Conservation (phyloP, 2,329 filamentous ascomycete genomes). For the Hymenoscyphus fraxineus region DNA sequence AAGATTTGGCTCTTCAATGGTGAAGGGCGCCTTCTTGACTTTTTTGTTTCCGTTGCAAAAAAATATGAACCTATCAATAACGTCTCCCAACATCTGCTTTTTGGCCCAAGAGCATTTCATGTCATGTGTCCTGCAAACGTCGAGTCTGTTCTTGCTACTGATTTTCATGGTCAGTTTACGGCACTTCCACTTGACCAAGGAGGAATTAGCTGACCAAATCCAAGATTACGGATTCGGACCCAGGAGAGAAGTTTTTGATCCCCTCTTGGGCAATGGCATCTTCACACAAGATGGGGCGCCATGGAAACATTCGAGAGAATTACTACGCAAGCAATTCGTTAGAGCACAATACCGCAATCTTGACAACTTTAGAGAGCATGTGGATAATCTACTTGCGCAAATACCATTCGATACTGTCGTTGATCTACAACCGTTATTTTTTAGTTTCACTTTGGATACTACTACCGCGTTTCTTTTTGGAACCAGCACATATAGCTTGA, state of each 20-base stretch:
- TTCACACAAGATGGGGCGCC: conserved; percentile 36
- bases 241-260: conserved; percentile 25
- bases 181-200: neutral
- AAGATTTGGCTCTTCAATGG: conserved; percentile 30
- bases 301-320: conserved; percentile 35
- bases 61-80: conserved; percentile 34
- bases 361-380: conserved; percentile 15
- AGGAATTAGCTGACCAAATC: neutral
- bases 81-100: conserved; percentile 30
- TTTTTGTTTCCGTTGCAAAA: conserved; percentile 29
- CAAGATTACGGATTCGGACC: conserved; percentile 31
- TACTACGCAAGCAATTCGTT: conserved; percentile 30
- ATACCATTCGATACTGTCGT: conserved; percentile 17
- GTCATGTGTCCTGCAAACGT: conserved; percentile 31
- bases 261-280: conserved; percentile 37
- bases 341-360: conserved; percentile 20
- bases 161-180: conserved; percentile 24
- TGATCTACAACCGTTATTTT: conserved; percentile 42
- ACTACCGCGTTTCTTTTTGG: conserved; percentile 57
- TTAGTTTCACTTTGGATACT: conserved; percentile 52
- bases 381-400: conserved; percentile 34
- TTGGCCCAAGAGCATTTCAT: conserved; percentile 31
- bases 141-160: conserved; percentile 30
- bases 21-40: conserved; percentile 28
- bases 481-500: conserved; percentile 36